phyloP scores from a whole-genome alignment of 169 alveolate genomes.

The Theileria orientalis region DNA sequence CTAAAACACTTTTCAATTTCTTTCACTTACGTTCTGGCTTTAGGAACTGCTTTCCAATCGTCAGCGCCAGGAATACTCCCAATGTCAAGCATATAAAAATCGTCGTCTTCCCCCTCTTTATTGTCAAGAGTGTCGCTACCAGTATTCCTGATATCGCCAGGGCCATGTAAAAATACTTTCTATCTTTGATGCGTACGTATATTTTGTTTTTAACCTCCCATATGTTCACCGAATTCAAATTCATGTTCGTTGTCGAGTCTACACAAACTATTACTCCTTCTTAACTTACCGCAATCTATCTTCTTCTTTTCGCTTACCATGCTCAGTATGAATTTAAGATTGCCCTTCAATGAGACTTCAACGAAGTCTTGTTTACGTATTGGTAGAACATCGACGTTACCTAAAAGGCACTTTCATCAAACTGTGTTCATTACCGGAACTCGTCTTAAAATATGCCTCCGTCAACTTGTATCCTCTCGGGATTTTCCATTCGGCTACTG shows the following conservation, averaged over 20 bases:
- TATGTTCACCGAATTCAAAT: background rate
- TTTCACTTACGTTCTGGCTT: background rate
- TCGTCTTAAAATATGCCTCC: conserved; percentile 1
- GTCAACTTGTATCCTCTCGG: conserved; percentile 34
- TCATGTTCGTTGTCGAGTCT: conserved; percentile 1
- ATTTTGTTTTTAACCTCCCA: conserved; percentile 8
- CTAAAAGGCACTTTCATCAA: conserved; percentile 4
- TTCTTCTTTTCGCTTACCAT: background rate
- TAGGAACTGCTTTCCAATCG: background rate
- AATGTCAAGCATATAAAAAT: background rate
- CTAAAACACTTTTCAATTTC: no score
- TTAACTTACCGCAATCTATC: conserved; percentile 9
- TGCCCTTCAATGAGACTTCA: background rate
- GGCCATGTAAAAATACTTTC: background rate
- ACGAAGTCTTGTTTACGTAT: background rate
- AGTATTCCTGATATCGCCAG: background rate
- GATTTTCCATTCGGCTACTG: conserved; percentile 8
- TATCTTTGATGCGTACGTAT: background rate
- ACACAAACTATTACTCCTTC: background rate
- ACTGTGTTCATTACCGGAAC: conserved; percentile 10
- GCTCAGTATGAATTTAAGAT: conserved; percentile 7
- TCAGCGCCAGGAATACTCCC: background rate
- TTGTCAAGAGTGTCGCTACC: background rate
- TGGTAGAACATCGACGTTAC: conserved; percentile 4
- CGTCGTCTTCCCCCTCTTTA: background rate